These are phyloP conservation scores for Magnolia officinalis DNA, from an alignment of 164 flowering plant genomes.

Conservation along the genomic window DNA sequence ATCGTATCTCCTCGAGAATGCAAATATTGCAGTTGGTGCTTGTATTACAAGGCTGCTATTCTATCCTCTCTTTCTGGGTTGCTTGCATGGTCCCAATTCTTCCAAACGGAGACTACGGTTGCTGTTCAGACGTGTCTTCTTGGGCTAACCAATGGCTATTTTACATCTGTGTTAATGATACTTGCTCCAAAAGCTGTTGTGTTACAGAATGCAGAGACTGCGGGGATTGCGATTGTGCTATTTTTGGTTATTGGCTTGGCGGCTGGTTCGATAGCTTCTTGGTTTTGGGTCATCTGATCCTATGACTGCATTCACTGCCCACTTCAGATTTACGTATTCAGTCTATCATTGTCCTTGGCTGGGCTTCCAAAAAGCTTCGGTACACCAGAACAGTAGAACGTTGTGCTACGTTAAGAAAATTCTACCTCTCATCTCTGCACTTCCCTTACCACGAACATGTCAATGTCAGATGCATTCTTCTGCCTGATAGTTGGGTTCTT, in stretches of 20 bases:
- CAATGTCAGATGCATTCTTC: too few species aligned
- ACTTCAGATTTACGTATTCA: too few species aligned
- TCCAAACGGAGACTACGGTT: slow-evolving; percentile 81
- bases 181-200: slow-evolving; percentile 74
- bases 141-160: slow-evolving; percentile 84
- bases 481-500: too few species aligned
- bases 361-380: too few species aligned
- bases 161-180: slow-evolving; percentile 79
- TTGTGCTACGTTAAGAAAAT: too few species aligned
- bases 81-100: slow-evolving; percentile 85
- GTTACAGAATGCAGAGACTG: slow-evolving; percentile 77
- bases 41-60: slow-evolving; percentile 60
- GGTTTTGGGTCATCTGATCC: slow-evolving; percentile 85
- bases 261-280: slow-evolving; percentile 69
- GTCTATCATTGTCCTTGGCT: too few species aligned
- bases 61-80: slow-evolving; percentile 70
- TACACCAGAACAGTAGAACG: too few species aligned
- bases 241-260: slow-evolving; percentile 75
- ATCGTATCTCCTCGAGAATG: slow-evolving; percentile 51
- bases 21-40: slow-evolving; percentile 61
- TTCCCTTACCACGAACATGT: too few species aligned
- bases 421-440: too few species aligned
- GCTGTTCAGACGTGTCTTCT: slow-evolving; percentile 73
- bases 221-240: slow-evolving; percentile 72
- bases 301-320: too few species aligned